These are phyloP conservation scores for Aspergillus ochraceoroseus DNA, from an alignment of 2,329 filamentous ascomycete genomes.

Conservation along the genomic window DNA sequence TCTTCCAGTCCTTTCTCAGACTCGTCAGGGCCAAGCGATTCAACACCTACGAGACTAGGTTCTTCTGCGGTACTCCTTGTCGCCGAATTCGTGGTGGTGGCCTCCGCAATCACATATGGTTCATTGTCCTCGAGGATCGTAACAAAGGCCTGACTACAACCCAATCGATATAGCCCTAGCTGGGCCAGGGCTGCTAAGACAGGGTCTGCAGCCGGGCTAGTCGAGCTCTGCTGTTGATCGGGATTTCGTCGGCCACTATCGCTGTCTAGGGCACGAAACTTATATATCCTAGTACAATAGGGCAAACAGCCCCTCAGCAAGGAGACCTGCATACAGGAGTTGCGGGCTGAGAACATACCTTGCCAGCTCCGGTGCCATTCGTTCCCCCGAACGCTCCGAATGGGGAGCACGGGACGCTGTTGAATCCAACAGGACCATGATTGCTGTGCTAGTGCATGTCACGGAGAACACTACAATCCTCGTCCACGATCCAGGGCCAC, in stretches of 20 bases:
- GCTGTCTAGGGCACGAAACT: conserved; percentile 3
- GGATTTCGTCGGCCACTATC: conserved; percentile 1
- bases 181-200: conserved; percentile 49
- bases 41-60: conserved; percentile 22
- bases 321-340: no score
- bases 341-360: conserved; percentile 14
- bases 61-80: conserved; percentile 14
- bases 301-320: no score
- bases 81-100: conserved; percentile 38
- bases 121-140: conserved; percentile 47
- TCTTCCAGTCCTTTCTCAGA: no score
- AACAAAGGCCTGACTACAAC: conserved; percentile 42
- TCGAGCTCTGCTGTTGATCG: background rate
- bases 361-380: conserved; percentile 14
- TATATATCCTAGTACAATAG: conserved; percentile 11
- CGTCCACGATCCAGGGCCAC: no score
- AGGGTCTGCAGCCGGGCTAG: conserved; percentile 21
- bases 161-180: conserved; percentile 44
- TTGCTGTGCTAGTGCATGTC: conserved; percentile 11
- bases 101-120: conserved; percentile 50
- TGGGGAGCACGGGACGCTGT: conserved; percentile 9
- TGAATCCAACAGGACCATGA: conserved; percentile 13
- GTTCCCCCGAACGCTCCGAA: conserved; percentile 5
- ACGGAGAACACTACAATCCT: background rate
- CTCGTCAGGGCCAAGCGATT: conserved; percentile 11